phyloP scores from a whole-genome alignment of 768 basidiomycete species.

The Cytidiella melzeri region DNA sequence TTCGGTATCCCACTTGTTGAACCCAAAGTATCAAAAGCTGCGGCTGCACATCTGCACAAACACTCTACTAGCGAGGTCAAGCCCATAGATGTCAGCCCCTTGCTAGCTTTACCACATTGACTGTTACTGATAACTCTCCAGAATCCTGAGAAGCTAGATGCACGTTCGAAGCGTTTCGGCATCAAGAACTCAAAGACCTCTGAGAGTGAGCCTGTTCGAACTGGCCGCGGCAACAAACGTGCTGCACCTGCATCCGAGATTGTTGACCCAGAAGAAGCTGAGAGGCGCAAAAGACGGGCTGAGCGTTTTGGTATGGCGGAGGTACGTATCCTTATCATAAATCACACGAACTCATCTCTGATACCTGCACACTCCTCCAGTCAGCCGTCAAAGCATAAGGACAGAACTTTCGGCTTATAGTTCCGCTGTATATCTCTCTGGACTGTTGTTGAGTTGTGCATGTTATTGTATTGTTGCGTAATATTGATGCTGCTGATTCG shows the following conservation, averaged over 20 bases:
- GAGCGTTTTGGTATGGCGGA: conserved; percentile 48
- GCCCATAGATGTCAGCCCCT: conserved; percentile 13
- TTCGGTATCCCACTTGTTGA: conserved; percentile 62
- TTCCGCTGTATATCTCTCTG: not conserved
- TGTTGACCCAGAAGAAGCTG: conserved; percentile 52
- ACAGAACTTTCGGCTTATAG: not conserved
- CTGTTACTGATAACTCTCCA: conserved; percentile 17
- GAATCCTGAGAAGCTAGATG: conserved; percentile 45
- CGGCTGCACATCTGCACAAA: conserved; percentile 11
- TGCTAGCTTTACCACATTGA: not conserved
- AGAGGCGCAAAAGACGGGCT: conserved; percentile 54
- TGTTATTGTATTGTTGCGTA: not conserved
- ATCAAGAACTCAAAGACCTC: not conserved
- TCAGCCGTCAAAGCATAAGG: conserved; percentile 5
- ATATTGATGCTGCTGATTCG: not conserved
- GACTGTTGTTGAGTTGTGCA: not conserved
- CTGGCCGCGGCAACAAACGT: conserved; percentile 27
- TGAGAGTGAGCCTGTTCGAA: conserved; percentile 21
- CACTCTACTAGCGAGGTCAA: conserved; percentile 12
- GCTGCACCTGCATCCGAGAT: conserved; percentile 30
- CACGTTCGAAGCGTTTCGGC: conserved; percentile 55
- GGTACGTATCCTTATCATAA: not conserved
- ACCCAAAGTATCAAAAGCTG: conserved; percentile 27
- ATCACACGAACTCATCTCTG: not conserved
- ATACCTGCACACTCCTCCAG: not conserved